Evolutionary conservation across 208 protist species (phyloP).

Genomic region (Crithidia fasciculata): DNA sequence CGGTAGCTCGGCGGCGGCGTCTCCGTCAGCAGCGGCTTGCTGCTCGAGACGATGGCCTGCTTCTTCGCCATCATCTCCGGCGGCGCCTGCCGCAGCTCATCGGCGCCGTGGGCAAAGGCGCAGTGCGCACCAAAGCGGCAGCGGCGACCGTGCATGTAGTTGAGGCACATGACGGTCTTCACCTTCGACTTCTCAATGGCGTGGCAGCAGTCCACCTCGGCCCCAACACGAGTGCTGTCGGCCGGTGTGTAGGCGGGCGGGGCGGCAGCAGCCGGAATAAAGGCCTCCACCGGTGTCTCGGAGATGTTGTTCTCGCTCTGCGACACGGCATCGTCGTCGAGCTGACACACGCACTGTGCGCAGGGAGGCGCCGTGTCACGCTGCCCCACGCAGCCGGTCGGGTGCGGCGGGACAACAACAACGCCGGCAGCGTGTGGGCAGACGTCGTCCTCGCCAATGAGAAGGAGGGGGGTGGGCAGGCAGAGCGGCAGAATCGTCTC

Average conservation of each 20-base stretch:
- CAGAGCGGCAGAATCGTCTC: conserved; percentile 11
- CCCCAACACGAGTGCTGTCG: conserved; percentile 25
- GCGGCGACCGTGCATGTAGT: conserved; percentile 41
- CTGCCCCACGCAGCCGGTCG: neutral
- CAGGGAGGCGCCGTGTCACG: too few relatives aligned
- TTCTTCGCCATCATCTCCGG: conserved; percentile 40
- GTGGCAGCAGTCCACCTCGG: conserved; percentile 35
- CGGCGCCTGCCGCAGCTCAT: conserved; percentile 39
- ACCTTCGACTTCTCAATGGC: conserved; percentile 51
- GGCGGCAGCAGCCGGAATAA: neutral
- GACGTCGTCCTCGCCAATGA: conserved; percentile 11
- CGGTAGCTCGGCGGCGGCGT: conserved; percentile 21
- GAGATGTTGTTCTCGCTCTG: conserved; percentile 26
- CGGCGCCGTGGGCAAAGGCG: conserved; percentile 53
- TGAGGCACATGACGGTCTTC: conserved; percentile 58
- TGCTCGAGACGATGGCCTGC: conserved; percentile 20
- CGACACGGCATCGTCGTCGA: neutral
- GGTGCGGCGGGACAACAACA: neutral
- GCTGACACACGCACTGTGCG: too few relatives aligned
- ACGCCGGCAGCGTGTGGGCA: neutral
- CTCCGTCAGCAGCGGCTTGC: conserved; percentile 4
- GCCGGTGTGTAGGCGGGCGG: conserved; percentile 28
- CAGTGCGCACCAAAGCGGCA: conserved; percentile 51
- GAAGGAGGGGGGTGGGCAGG: conserved; percentile 10
- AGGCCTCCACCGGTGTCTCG: neutral